phyloP scores from a whole-genome alignment of 495 filamentous ascomycete species.

The Tirmania nivea region DNA sequence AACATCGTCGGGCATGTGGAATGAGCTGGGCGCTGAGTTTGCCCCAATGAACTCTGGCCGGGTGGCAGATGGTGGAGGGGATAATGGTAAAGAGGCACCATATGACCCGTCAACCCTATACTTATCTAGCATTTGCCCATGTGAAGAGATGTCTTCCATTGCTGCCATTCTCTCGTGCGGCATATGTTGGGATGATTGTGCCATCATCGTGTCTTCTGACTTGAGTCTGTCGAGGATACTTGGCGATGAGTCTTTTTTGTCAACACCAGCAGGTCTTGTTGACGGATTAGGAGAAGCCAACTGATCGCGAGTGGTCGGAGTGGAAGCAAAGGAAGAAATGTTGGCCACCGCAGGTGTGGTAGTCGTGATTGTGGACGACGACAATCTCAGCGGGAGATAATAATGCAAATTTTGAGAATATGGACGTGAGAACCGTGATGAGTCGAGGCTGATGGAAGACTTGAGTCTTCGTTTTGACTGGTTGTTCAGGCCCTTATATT shows the following conservation, averaged over 20 bases:
- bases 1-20: neutral
- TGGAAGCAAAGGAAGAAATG: neutral
- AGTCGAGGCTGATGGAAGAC: neutral
- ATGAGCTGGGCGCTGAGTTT: neutral
- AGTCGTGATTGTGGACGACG: neutral
- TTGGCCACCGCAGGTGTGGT: neutral
- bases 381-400: neutral
- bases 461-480: neutral
- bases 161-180: neutral
- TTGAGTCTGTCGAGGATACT: neutral
- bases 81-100: neutral
- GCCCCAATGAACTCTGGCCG: neutral
- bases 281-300: neutral
- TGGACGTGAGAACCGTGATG: neutral
- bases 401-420: neutral
- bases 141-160: neutral
- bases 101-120: neutral
- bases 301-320: neutral
- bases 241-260: neutral
- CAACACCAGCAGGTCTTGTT: neutral
- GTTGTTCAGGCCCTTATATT: neutral
- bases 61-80: neutral
- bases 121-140: neutral
- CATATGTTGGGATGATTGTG: neutral
- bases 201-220: neutral